Base-by-base conservation (phyloP, 164 flowering plant species). In the Tinospora cordifolia region DNA sequence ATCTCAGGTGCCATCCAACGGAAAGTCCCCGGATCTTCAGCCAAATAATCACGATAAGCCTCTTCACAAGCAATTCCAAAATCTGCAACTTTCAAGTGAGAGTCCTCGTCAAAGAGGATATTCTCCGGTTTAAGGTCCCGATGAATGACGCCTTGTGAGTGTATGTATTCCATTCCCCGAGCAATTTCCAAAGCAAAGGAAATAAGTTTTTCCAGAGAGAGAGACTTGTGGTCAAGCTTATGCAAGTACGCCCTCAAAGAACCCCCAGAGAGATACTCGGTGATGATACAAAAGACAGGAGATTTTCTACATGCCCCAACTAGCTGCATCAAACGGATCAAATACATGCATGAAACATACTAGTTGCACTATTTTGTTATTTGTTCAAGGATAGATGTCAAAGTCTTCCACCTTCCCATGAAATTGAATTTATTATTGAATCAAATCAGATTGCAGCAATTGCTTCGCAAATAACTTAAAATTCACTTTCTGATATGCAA, bases 1-100 rank as follows among this genome's bases (percentile, higher is more conserved):
- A 91, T 85, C 75, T 93, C 98, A 24, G 98, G 98, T 15, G 98
- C 98, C 98, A 93, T 93, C 98, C 98, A 93, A 0, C 97, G 89
- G 54, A 82, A 93, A n/a, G 98, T 93, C 6, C 98, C 98, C 2
- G 90, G 87, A 57, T 91, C 97, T 75, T 89, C 97, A 2, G 83
- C 84, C 73, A 90, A 70, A 59, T 79, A 72, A 77, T 93, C 95
- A 83, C 93, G 81, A 62, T 75, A 79, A 49, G 83, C 87, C 73
- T 85, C 97, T 73, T 87, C 88, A 70, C 97, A 91, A 19, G 95
- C 98, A 69, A 87, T 94, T 58, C 98, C 97, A 76, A 91, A 94
- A 72, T 94, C 98, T 17, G 91, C 97, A 74, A 94, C 75, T 75
- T 91, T 91, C 75, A 89, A 68, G 76, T 73, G 79, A 70, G 81